Base-by-base conservation (phyloP, 192 early-diverging fungal genomes). In the Podila epigama region DNA sequence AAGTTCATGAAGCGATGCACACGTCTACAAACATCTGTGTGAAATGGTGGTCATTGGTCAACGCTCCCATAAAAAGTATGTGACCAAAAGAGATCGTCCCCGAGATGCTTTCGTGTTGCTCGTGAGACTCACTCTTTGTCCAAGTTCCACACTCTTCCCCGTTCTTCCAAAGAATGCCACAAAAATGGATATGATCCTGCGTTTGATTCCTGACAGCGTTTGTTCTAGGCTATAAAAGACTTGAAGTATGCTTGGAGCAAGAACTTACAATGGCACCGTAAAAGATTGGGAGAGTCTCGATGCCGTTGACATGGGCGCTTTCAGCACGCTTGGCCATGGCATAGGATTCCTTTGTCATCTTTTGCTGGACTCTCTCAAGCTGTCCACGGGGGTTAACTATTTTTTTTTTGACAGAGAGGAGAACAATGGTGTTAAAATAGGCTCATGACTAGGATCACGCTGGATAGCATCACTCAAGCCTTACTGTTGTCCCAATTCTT, bases 311-410 rank as follows among this genome's bases (percentile, higher is more conserved):
- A 40, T 82, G 80, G 39, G 80, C 80, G 39, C 68, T 53, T 28
- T 82, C 73, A 56, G 68, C 60, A 61, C 80, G 72, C 63, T 82
- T 82, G 36, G 80, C 80, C 69, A 68, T 78, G 20, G 58, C 61
- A 44, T 42, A 78, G 5, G 59, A 44, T 20, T 55, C 60, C 63
- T 82, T 69, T 20, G 69, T 70, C 80, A 82, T 82, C 28, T 44
- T 48, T 13, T 2, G 51, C 66, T 82, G 68, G 25, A 66, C 39
- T 40, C 66, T 75, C 11, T 77, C 71, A 39, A 81, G 53, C 60
- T 81, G 72, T 13, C 63, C 69, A 32, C 80, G 55, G 28, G 80
- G 80, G 35, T 22, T 77, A 27, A 81, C 73, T 77, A 51, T 39
- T 22, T 59, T 34, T 18, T 59, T 35, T 41, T 37, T 27, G 18